Evolutionary conservation across 2,329 filamentous ascomycete genomes (phyloP).

Genomic region (Raffaelea albimanens): DNA sequence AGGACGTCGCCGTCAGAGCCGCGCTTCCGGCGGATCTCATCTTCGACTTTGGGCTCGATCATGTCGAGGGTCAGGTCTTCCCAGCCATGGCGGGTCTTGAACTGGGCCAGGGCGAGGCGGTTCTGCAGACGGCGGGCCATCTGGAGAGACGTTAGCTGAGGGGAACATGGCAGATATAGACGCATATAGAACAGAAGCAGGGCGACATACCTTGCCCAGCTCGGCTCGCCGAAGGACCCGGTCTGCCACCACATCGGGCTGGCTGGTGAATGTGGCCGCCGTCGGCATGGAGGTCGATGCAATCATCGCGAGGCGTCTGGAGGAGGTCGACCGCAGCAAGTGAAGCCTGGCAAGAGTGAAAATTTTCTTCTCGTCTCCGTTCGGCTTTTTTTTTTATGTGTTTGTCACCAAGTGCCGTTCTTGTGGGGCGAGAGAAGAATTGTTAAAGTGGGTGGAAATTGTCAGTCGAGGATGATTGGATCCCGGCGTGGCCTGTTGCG

Average conservation of each 20-base stretch:
- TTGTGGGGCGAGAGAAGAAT: constrained; percentile 11
- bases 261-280: constrained; percentile 40
- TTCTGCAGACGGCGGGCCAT: constrained; percentile 90
- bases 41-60: constrained; percentile 76
- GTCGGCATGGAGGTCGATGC: constrained; percentile 9
- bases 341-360: background rate
- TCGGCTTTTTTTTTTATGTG: background rate
- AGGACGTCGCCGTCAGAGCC: constrained; percentile 62
- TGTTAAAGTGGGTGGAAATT: constrained; percentile 19
- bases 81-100: constrained; percentile 95
- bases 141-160: constrained; percentile 36
- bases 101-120: constrained; percentile 87
- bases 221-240: constrained; percentile 64
- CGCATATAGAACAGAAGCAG: background rate
- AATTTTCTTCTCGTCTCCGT: background rate
- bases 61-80: constrained; percentile 79
- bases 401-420: background rate
- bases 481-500: constrained; percentile 6
- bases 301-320: constrained; percentile 4
- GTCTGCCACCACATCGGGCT: constrained; percentile 56
- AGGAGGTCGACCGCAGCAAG: background rate
- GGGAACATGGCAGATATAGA: background rate
- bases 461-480: constrained; percentile 19
- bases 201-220: constrained; percentile 58
- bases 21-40: constrained; percentile 67